These are phyloP conservation scores for Brassica hybrid DNA, from an alignment of 441 rosid genomes.

Conservation along the genomic window DNA sequence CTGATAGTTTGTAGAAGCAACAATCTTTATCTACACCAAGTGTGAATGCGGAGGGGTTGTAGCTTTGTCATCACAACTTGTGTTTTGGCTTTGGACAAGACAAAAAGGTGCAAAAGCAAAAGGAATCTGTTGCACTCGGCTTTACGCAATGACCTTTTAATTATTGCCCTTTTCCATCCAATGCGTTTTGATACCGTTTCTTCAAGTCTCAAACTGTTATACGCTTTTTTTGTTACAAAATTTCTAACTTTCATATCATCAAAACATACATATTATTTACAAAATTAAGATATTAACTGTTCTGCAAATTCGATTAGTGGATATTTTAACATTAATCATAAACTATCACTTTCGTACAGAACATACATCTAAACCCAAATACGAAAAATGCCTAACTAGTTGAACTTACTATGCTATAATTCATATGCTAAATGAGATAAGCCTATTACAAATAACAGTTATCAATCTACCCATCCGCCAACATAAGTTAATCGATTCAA, in stretches of 20 bases:
- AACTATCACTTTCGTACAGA: neutral
- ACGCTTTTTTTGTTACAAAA: neutral
- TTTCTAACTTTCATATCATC: neutral
- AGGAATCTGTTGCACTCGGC: constrained; percentile 31
- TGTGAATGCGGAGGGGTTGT: constrained; percentile 26
- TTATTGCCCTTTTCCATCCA: constrained; percentile 20
- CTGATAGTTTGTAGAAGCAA: constrained; percentile 27
- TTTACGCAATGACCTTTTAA: constrained; percentile 29
- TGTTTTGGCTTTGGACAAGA: constrained; percentile 7
- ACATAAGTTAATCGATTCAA: neutral
- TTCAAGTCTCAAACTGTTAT: constrained; percentile 12
- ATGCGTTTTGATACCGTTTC: constrained; percentile 32
- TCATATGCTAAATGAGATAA: neutral
- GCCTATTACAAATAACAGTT: no score
- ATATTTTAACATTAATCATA: neutral
- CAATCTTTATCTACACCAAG: neutral
- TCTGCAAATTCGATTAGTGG: neutral
- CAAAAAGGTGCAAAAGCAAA: constrained; percentile 18
- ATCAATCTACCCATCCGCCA: neutral
- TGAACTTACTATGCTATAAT: neutral
- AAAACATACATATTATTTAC: neutral
- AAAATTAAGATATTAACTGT: neutral
- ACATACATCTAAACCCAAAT: neutral
- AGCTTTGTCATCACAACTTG: constrained; percentile 6
- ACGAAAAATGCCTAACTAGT: neutral